phyloP scores from a whole-genome alignment of 495 filamentous ascomycete species.

The Saxispiralis lemnorum region DNA sequence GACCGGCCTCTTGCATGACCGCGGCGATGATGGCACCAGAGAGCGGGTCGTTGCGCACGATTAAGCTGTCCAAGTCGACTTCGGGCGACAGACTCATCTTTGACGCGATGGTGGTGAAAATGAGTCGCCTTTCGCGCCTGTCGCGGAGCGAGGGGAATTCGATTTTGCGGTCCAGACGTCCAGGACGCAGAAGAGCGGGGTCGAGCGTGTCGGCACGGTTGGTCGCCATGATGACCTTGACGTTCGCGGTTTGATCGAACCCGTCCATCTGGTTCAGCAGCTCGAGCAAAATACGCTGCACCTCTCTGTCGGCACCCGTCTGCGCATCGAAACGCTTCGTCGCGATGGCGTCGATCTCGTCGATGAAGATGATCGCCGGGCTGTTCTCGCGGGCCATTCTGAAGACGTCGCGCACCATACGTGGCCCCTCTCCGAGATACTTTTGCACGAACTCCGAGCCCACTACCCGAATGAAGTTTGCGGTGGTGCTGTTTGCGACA shows the following conservation, averaged over 20 bases:
- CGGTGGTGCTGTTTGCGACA: conserved; percentile 93
- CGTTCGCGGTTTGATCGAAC: conserved; percentile 94
- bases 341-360: conserved; percentile 97
- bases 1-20: conserved; percentile 96
- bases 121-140: conserved; percentile 79
- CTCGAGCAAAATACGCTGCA: conserved; percentile 93
- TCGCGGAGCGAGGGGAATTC: conserved; percentile 88
- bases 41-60: conserved; percentile 87
- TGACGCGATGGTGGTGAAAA: conserved; percentile 85
- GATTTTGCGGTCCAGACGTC: conserved; percentile 92
- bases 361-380: conserved; percentile 97
- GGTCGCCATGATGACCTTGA: conserved; percentile 99
- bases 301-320: conserved; percentile 91
- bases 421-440: conserved; percentile 89
- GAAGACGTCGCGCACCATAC: conserved; percentile 98
- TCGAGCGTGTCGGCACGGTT: conserved; percentile 95
- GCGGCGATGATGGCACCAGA: conserved; percentile 93
- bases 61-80: conserved; percentile 86
- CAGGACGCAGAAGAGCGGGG: conserved; percentile 80
- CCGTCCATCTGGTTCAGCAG: conserved; percentile 99
- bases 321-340: conserved; percentile 98
- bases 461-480: conserved; percentile 94
- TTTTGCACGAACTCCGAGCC: conserved; percentile 98
- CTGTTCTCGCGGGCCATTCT: conserved; percentile 97
- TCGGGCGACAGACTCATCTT: conserved; percentile 96